phyloP scores from a whole-genome alignment of 306 rosid genomes.

The Nissolia schottii region DNA sequence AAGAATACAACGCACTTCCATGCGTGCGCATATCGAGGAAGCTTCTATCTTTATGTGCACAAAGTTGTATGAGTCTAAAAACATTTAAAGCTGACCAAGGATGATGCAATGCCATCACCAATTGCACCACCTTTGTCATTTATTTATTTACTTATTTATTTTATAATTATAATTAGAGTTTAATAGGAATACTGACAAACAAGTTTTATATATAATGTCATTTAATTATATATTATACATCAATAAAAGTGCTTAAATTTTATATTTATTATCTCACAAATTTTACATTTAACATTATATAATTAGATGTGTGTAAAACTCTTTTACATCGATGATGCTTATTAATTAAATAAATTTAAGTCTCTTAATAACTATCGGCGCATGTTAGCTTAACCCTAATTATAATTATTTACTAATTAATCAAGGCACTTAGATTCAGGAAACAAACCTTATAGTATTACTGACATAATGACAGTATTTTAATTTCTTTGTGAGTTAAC shows the following conservation, averaged over 20 bases:
- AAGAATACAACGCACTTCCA: slow-evolving; percentile 99
- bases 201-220: too few relatives aligned
- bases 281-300: too few relatives aligned
- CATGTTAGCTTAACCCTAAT: too few relatives aligned
- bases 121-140: slow-evolving; percentile 16
- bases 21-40: slow-evolving; percentile 87
- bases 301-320: too few relatives aligned
- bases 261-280: too few relatives aligned
- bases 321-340: too few relatives aligned
- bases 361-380: too few relatives aligned
- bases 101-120: slow-evolving; percentile 33
- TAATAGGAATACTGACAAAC: too few relatives aligned
- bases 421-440: slow-evolving; percentile 1
- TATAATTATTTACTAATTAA: neutral
- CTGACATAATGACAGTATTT: slow-evolving; percentile 5
- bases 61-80: slow-evolving; percentile 45
- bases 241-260: too few relatives aligned
- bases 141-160: too few relatives aligned
- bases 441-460: neutral
- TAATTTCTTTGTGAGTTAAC: slow-evolving; percentile 11
- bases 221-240: neutral
- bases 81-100: slow-evolving; percentile 58
- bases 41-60: slow-evolving; percentile 80
- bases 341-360: too few relatives aligned
- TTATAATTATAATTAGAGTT: too few relatives aligned